Base-by-base conservation (phyloP, 495 filamentous ascomycete genomes). In the Neurospora sp. region DNA sequence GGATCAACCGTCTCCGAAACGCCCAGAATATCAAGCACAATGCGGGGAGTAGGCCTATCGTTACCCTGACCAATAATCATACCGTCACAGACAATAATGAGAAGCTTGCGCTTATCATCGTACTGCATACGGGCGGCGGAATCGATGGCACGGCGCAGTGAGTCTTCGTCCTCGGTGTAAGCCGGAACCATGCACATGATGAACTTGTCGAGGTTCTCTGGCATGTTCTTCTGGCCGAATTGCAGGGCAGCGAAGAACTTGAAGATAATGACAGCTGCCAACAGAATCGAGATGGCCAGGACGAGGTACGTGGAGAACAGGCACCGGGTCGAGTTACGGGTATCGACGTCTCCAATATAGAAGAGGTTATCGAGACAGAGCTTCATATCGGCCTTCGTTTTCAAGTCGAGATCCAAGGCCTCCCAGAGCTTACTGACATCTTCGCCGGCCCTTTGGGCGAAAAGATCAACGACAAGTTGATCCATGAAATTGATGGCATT, bases 1-100 rank as follows among this genome's bases (percentile, higher is more conserved):
- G 96, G 96, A 79, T 99, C 96, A 4, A 97, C 91, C 19, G 89
- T 91, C 74, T 98, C 94, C 19, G 93, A 90, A 19, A 99, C 96
- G 76, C 96, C 96, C 31, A 99, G 84, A 81, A 99, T 98, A 77
- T 99, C 96, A 71, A 99, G 88, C 40, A 98, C 96, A 75, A 99
- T 99, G 71, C 94, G 88, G 9, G 96, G 96, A 11, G 96, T 99
- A 10, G 96, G 93, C 70, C 92, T 89, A 79, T 99, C 96, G 81
- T 99, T 99, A 76, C 96, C 96, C 83, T 97, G 94, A 74, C 96
- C 96, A 75, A 99, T 95, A 83, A 99, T 98, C 95, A 99, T 98
- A 84, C 96, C 96, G 79, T 99, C 96, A 78, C 96, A 99, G 73
- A 99, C 87, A 69, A 99, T 87, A 73, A 97, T 90, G 69, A 99